These are phyloP conservation scores for Aspergillus cejpii DNA, from an alignment of 2,329 filamentous ascomycete species.

Conservation along the genomic window DNA sequence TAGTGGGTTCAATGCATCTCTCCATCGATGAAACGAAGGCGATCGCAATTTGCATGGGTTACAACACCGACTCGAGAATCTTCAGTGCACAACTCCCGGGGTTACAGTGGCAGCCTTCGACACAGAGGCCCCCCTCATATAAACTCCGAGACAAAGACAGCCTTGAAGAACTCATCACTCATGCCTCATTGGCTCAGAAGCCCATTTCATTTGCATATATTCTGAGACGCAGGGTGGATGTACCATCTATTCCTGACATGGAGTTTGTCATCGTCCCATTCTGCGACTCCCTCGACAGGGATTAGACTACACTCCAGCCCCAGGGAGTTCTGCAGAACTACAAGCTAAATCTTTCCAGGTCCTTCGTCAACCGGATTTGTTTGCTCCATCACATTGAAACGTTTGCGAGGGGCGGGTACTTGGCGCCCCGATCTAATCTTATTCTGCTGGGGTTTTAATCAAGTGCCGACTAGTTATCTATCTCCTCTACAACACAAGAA, in stretches of 20 bases:
- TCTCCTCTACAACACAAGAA: conserved; percentile 1
- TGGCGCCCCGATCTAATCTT: conserved; percentile 4
- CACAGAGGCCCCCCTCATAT: neutral
- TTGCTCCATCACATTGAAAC: neutral
- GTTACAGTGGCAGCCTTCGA: neutral
- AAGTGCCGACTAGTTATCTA: neutral
- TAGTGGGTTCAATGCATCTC: neutral
- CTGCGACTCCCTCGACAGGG: neutral
- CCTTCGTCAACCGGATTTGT: neutral
- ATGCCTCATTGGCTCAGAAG: neutral
- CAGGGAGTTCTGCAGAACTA: neutral
- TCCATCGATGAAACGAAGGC: neutral
- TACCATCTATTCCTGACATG: neutral
- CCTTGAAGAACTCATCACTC: neutral
- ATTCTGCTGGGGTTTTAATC: neutral
- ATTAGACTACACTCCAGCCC: neutral
- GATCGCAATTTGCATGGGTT: neutral
- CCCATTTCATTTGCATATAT: neutral
- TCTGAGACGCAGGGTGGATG: neutral
- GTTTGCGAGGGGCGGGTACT: neutral
- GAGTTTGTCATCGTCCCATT: neutral
- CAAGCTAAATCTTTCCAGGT: neutral
- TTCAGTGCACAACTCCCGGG: neutral
- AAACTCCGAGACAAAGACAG: neutral
- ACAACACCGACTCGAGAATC: neutral